phyloP scores from a whole-genome alignment of 176 grass and related monocot species.

The Oryza nivara region DNA sequence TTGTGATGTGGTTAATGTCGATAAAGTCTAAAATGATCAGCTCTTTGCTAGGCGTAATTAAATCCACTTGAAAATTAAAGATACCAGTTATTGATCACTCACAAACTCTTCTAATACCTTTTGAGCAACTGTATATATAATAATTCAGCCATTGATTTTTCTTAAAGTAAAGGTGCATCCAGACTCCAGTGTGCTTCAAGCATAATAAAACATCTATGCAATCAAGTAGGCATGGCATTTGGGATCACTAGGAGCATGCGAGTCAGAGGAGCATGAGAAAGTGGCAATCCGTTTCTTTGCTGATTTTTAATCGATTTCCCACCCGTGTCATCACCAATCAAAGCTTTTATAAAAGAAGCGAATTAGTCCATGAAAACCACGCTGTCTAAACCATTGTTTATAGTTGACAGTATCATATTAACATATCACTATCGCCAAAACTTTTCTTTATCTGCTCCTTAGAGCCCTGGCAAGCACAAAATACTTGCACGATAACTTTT shows the following conservation, averaged over 20 bases:
- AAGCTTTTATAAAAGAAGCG: slow-evolving; percentile 15
- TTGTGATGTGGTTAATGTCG: background rate
- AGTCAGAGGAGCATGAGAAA: background rate
- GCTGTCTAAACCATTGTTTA: slow-evolving; percentile 10
- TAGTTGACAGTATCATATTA: background rate
- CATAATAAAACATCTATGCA: background rate
- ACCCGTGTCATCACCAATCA: slow-evolving; percentile 14
- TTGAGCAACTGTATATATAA: background rate
- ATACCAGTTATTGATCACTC: background rate
- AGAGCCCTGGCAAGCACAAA: background rate
- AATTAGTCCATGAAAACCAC: slow-evolving; percentile 41
- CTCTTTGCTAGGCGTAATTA: background rate
- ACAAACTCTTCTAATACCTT: background rate
- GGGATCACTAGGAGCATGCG: background rate
- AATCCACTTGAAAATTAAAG: background rate
- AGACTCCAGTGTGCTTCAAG: background rate
- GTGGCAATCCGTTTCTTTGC: slow-evolving; percentile 7
- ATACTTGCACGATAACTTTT: background rate
- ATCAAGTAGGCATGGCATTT: slow-evolving; percentile 6
- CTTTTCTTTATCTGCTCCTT: background rate
- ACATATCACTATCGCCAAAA: background rate
- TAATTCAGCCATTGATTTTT: background rate
- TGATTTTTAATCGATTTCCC: background rate
- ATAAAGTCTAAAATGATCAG: background rate
- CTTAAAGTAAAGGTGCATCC: background rate